Evolutionary conservation across 2,329 filamentous ascomycete species (phyloP), one percentile per base, ranked within the genome.

Genomic region (Colletotrichum sp.): DNA sequence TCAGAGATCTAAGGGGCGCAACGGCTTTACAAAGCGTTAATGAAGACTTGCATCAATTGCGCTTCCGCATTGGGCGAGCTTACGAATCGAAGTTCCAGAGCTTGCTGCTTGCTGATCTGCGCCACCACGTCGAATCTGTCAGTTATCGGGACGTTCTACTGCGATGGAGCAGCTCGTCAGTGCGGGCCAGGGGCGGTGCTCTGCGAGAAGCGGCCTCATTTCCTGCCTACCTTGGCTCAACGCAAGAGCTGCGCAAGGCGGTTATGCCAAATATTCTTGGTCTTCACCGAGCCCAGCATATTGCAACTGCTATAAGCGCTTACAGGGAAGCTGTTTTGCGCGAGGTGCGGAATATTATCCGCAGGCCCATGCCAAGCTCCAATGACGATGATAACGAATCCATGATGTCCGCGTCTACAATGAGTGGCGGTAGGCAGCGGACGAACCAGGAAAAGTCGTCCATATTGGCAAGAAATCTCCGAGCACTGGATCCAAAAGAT

Each of bases 351-450:
- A 93, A 92, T 39, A 88, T 99, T 65, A 96, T 99, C 66, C 92
- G 96, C 70, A 92, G 93, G 73, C 94, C 96, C 28, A 89, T 99
- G 52, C 97, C 97, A 1, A 98, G 96, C 81, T 98, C 96, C 13
- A 97, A 92, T 80, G 97, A 99, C 76, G 96, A 99, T 79, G 97
- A 99, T 82, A 95, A 94, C 77, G 95, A 97, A 82, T 98, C 96
- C 1, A 94, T 96, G 87, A 93, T 96, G 85, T 96, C 96, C 2
- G 90, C 93, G 1, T 98, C 96, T 5, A 98, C 96, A 1, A 88
- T 92, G 70, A 90, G 91, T 77, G 92, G 92, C 57, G 93, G 93
- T 32, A 91, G 91, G 75, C 91, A 93, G 77, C 87, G 93, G 57
- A 94, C 92, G 21, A 94, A 95, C 79, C 95, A 98, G 81, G 96